Conservation (phyloP, 2,329 filamentous ascomycete genomes). For the Phaeosphaeriaceae sp. region DNA sequence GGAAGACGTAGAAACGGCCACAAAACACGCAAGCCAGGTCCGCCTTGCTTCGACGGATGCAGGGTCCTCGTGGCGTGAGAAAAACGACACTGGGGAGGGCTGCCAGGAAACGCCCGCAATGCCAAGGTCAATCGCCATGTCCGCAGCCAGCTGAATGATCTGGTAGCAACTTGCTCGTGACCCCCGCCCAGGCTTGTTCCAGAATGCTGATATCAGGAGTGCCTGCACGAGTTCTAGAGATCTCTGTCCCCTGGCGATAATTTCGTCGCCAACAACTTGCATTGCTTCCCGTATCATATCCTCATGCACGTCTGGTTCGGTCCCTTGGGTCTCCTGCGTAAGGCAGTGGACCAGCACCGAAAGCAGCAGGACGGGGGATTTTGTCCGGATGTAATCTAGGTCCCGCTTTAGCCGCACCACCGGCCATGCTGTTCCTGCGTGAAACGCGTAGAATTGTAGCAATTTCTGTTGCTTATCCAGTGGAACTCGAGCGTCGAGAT, state of each 20-base stretch:
- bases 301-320: constrained; percentile 29
- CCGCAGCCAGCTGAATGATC: constrained; percentile 32
- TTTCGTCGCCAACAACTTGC: constrained; percentile 27
- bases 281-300: constrained; percentile 31
- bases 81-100: constrained; percentile 32
- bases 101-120: constrained; percentile 31
- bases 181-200: constrained; percentile 28
- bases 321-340: constrained; percentile 29
- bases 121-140: constrained; percentile 39
- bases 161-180: constrained; percentile 34
- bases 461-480: constrained; percentile 27
- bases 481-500: constrained; percentile 30
- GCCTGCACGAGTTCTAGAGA: constrained; percentile 39
- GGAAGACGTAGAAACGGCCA: constrained; percentile 27
- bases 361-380: constrained; percentile 31
- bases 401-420: constrained; percentile 18
- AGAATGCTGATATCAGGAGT: constrained; percentile 30
- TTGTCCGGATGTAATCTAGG: constrained; percentile 24
- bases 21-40: constrained; percentile 39
- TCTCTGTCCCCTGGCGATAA: constrained; percentile 31
- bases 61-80: constrained; percentile 25
- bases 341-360: constrained; percentile 24
- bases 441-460: constrained; percentile 20
- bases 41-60: constrained; percentile 33
- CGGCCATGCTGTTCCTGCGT: constrained; percentile 29